A percentile compares a stretch with the other conserved stretches of the same genome.
Conservation (phyloP, 2,329 filamentous ascomycete genomes). For the Penicillium brasilianum region DNA sequence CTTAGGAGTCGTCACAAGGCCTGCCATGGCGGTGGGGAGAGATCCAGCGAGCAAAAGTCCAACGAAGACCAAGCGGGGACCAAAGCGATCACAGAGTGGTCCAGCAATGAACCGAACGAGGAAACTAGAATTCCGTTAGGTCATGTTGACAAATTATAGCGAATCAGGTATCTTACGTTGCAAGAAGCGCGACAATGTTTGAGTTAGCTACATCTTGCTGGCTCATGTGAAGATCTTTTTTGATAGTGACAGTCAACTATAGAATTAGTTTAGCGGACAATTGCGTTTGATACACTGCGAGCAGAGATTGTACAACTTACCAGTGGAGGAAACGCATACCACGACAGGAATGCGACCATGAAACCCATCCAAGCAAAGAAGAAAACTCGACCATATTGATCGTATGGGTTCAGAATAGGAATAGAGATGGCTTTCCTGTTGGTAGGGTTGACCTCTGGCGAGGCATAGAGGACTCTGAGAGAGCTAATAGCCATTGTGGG, state of each 20-base stretch:
- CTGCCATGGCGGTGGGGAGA: slow-evolving; percentile 81
- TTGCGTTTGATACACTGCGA: background rate
- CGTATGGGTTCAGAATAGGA: slow-evolving; percentile 75
- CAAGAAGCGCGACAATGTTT: slow-evolving; percentile 81
- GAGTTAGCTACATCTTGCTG: slow-evolving; percentile 79
- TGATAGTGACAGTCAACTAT: slow-evolving; percentile 75
- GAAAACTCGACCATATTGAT: slow-evolving; percentile 84
- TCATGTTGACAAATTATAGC: background rate
- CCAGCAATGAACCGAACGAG: slow-evolving; percentile 78
- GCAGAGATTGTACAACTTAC: slow-evolving; percentile 53
- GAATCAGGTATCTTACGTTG: slow-evolving; percentile 57
- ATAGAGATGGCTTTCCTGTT: slow-evolving; percentile 82
- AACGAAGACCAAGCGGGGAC: slow-evolving; percentile 79
- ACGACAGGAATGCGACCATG: slow-evolving; percentile 86
- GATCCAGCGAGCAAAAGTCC: slow-evolving; percentile 76
- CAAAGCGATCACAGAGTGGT: slow-evolving; percentile 83
- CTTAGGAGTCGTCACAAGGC: slow-evolving; percentile 71
- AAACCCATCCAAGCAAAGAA: slow-evolving; percentile 90
- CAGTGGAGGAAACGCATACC: slow-evolving; percentile 86
- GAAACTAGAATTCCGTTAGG: slow-evolving; percentile 53
- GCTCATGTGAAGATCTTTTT: slow-evolving; percentile 74
- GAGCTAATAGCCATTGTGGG: slow-evolving; percentile 29
- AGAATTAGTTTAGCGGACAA: background rate
- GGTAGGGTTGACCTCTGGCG: slow-evolving; percentile 79
- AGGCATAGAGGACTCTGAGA: slow-evolving; percentile 40